These are phyloP conservation scores for Stevia rebaudiana DNA, from an alignment of 140 eudicot species.

Conservation along the genomic window DNA sequence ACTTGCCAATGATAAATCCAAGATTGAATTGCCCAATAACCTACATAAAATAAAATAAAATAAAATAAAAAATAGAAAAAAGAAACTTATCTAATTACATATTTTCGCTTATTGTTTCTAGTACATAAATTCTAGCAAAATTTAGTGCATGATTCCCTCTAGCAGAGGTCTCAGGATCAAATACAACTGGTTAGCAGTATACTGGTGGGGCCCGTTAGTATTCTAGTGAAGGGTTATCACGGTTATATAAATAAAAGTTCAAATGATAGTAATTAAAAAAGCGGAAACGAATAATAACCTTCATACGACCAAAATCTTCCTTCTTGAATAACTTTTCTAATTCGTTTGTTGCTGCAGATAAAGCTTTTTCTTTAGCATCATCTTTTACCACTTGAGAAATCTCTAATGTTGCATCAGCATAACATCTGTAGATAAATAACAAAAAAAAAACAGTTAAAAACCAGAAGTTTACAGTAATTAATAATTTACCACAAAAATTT, in stretches of 20 bases:
- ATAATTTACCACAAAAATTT: neutral
- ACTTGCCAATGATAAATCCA: conserved; percentile 89
- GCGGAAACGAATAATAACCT: conserved; percentile 39
- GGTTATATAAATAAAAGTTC: neutral
- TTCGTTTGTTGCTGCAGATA: conserved; percentile 87
- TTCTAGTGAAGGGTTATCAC: neutral
- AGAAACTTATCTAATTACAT: neutral
- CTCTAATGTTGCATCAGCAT: conserved; percentile 70
- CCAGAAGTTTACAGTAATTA: neutral
- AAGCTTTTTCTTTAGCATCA: conserved; percentile 64
- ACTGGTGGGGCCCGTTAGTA: neutral
- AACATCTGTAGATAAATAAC: conserved; percentile 39
- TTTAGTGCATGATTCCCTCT: neutral
- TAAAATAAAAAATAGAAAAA: neutral
- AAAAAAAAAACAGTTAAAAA: conserved; percentile 19
- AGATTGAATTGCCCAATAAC: conserved; percentile 95
- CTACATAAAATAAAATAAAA: conserved; percentile 20
- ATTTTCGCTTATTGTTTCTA: neutral
- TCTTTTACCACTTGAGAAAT: conserved; percentile 55
- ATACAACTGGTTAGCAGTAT: neutral
- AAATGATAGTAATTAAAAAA: neutral
- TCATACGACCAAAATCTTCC: conserved; percentile 79
- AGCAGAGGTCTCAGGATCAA: neutral
- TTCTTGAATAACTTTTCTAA: conserved; percentile 82
- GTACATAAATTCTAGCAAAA: neutral